phyloP scores from a whole-genome alignment of 257 asterid species.

The Petrea volubilis region DNA sequence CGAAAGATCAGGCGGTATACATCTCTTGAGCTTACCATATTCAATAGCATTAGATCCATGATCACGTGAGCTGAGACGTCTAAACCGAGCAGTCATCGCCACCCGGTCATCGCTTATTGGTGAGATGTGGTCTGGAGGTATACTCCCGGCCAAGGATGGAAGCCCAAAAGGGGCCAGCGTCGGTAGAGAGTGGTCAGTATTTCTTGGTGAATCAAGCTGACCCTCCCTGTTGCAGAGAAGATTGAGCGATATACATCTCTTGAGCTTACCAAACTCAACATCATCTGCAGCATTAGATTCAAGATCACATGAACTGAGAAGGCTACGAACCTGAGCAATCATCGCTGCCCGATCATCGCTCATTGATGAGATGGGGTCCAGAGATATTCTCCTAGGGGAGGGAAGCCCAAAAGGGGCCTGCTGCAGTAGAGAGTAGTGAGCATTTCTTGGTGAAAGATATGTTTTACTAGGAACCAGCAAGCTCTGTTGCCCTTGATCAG shows the following conservation, averaged over 20 bases:
- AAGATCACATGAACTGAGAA: slow-evolving; percentile 75
- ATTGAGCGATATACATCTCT: no score
- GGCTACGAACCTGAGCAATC: slow-evolving; percentile 64
- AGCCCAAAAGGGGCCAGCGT: no score
- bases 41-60: no score
- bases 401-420: slow-evolving; percentile 57
- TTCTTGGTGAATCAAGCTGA: no score
- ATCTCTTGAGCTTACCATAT: slow-evolving; percentile 49
- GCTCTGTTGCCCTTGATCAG: slow-evolving; percentile 65
- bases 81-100: no score
- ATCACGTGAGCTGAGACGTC: no score
- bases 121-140: no score
- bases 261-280: slow-evolving; percentile 44
- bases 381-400: slow-evolving; percentile 76
- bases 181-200: no score
- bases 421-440: slow-evolving; percentile 53
- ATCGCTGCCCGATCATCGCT: slow-evolving; percentile 63
- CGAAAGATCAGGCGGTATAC: slow-evolving; percentile 63
- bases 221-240: no score
- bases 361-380: slow-evolving; percentile 80
- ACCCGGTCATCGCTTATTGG: no score
- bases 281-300: slow-evolving; percentile 50
- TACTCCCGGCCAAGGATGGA: no score
- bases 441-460: slow-evolving; percentile 51
- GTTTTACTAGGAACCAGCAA: slow-evolving; percentile 70